Base-by-base conservation (phyloP, 805 yeast genomes). In the Kodamaea laetipori region DNA sequence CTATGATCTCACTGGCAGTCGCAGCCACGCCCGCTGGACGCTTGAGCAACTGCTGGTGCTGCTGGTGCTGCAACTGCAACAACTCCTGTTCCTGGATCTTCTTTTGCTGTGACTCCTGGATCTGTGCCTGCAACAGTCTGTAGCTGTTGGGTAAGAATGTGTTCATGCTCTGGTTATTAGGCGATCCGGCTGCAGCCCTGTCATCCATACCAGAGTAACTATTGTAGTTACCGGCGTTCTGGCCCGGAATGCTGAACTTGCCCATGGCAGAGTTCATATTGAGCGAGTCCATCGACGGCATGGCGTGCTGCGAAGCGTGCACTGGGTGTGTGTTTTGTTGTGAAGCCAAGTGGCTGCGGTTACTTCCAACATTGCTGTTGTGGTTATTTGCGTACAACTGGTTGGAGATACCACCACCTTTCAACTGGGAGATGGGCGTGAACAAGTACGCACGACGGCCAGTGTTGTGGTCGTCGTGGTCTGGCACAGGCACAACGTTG, bases 371-470 rank as follows among this genome's bases (percentile, higher is more conserved):
- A 10, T 25, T 37, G 24, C 37, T 35, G 31, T 23, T 41, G 24
- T 37, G 52, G 37, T 39, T 37, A 31, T 46, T 46, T 9, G 52
- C 44, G 44, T 50, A 50, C 17, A 50, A 37, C 16, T 52, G 49
- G 46, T 41, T 47, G 26, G 63, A 54, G 32, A 55, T 55, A 12
- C 65, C 63, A 3, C 64, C 64, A 28, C 63, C 60, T 49, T 71
- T 71, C 48, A 69, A 54, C 53, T 71, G 76, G 37, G 73, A 68
- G 34, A 70, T 63, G 4, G 76, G 76, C 15, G 74, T 69, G 60
- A 71, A 71, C 36, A 71, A 53, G 52, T 60, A 71, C 5, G 76
- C 75, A 39, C 61, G 60, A 37, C 74, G 57, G 7, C 67, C 67
- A 11, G 64, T 49, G 15, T 50, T 51, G 17, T 50, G 50, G 49